Evolutionary conservation across 2,329 filamentous ascomycete species (phyloP).

Genomic region (Talaromyces sp.): DNA sequence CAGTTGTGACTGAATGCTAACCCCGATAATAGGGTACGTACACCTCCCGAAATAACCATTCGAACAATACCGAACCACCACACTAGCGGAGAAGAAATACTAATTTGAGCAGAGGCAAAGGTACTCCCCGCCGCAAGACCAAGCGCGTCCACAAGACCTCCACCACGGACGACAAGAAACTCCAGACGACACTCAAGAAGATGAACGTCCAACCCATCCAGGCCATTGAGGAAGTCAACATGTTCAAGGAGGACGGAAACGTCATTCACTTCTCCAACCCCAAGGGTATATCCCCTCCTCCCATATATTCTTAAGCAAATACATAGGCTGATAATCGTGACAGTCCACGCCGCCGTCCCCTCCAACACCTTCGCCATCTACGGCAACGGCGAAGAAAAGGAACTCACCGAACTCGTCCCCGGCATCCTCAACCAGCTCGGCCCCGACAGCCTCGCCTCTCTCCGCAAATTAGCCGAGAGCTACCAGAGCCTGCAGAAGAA

Average conservation of each 20-base stretch:
- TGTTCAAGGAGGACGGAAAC: slow-evolving; percentile 99
- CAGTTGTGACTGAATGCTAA: slow-evolving; percentile 11
- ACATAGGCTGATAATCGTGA: background rate
- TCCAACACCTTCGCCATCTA: slow-evolving; percentile 99
- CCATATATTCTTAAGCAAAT: slow-evolving; percentile 1
- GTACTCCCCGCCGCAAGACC: slow-evolving; percentile 93
- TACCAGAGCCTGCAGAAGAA: slow-evolving; percentile 99
- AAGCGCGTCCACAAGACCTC: slow-evolving; percentile 95
- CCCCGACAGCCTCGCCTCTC: slow-evolving; percentile 93
- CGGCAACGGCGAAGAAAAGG: slow-evolving; percentile 98
- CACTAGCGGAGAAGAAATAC: background rate
- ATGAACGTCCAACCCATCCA: slow-evolving; percentile 99
- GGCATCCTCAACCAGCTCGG: slow-evolving; percentile 99
- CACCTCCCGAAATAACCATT: background rate
- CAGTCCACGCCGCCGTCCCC: slow-evolving; percentile 94
- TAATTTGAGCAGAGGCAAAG: slow-evolving; percentile 71
- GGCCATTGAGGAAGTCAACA: slow-evolving; percentile 99
- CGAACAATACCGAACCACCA: background rate
- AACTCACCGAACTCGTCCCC: slow-evolving; percentile 97
- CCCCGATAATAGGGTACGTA: background rate
- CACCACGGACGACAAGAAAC: slow-evolving; percentile 98
- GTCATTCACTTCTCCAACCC: slow-evolving; percentile 98
- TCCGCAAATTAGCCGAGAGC: slow-evolving; percentile 97
- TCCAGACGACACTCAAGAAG: slow-evolving; percentile 96
- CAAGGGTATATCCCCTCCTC: slow-evolving; percentile 67